Base-by-base conservation (phyloP, 1,284 basidiomycete genomes). In the Rhodotorula mucilaginosa region DNA sequence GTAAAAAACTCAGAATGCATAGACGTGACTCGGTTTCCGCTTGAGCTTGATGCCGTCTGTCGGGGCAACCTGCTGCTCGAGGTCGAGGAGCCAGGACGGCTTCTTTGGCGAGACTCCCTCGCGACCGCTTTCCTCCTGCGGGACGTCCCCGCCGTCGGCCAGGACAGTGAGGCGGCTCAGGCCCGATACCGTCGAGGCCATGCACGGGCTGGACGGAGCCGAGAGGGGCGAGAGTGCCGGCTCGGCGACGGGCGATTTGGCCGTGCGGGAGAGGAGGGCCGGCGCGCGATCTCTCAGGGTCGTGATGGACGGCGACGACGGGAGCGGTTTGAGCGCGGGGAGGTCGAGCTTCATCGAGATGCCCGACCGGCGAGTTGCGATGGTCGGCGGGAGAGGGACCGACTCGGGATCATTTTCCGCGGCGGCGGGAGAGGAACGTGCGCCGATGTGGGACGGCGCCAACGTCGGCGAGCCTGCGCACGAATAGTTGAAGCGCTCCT, bases 1-100 rank as follows among this genome's bases (percentile, higher is more conserved):
- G n/a, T n/a, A n/a, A n/a, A n/a, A 51, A 49, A 16, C n/a, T 54
- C 34, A 68, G 23, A 68, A 68, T 8, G 67, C 67, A 23, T 51
- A 68, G 48, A 34, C 61, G 46, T 19, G 52, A n/a, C 29, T n/a
- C 48, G 19, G 21, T 23, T 49, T 44, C 56, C 18, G 29, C 69
- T 39, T 56, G 23, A 69, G 51, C 63, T 26, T 34, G 44, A 65
- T n/a, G 48, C 59, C 69, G 19, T 66, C 64, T 0, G 69, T 56
- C 19, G 29, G 54, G 16, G 54, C 23, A 29, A 57, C 63, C 16
- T 26, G 54, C 54, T 56, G 26, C 51, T 65, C 58, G 7, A 48
- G 46, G 46, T 65, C 58, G n/a, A 34, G 61, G 19, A 61, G 46
- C 67, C 67, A 65, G 2, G 31, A 29, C 26, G 67, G 58, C 51